Evolutionary conservation across 2,329 filamentous ascomycete species (phyloP).

Genomic region (Lasiodiplodia sp.): DNA sequence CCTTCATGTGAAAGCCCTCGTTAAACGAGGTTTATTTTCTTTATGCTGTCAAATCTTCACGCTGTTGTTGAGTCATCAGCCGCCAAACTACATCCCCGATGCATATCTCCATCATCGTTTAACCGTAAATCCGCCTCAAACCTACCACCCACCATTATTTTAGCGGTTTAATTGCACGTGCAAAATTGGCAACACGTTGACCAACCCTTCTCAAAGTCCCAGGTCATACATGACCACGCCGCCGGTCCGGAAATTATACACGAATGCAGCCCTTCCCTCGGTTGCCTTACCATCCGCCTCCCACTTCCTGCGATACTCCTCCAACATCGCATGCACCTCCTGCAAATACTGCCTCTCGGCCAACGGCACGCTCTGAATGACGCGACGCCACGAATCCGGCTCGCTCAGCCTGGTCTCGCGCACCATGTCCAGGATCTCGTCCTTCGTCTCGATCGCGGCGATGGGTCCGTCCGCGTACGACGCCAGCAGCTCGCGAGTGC

Average conservation of each 20-base stretch:
- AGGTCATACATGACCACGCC: slow-evolving; percentile 88
- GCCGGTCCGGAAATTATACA: slow-evolving; percentile 90
- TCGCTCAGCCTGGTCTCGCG: slow-evolving; percentile 78
- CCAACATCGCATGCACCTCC: slow-evolving; percentile 80
- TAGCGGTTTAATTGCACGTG: not conserved
- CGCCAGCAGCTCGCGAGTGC: slow-evolving; percentile 68
- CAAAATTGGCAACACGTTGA: no score
- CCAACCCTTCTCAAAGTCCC: slow-evolving; percentile 34
- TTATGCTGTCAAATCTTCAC: not conserved
- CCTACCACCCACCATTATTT: not conserved
- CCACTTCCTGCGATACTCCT: slow-evolving; percentile 67
- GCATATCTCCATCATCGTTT: not conserved
- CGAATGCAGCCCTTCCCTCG: slow-evolving; percentile 74
- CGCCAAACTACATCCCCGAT: not conserved
- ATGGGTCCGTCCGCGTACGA: slow-evolving; percentile 77
- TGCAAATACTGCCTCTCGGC: slow-evolving; percentile 82
- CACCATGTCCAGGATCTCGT: slow-evolving; percentile 80
- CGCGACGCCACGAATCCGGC: slow-evolving; percentile 80
- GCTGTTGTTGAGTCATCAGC: not conserved
- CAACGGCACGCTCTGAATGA: slow-evolving; percentile 79
- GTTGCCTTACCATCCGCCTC: slow-evolving; percentile 50
- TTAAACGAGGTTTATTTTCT: not conserved
- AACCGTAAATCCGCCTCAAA: not conserved
- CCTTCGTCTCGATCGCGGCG: slow-evolving; percentile 85
- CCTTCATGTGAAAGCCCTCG: not conserved